Percentiles rank a stretch among this genome's conserved stretches.
phyloP scores from a whole-genome alignment of 1,284 basidiomycete species.

The Ganoderma lingzhi region DNA sequence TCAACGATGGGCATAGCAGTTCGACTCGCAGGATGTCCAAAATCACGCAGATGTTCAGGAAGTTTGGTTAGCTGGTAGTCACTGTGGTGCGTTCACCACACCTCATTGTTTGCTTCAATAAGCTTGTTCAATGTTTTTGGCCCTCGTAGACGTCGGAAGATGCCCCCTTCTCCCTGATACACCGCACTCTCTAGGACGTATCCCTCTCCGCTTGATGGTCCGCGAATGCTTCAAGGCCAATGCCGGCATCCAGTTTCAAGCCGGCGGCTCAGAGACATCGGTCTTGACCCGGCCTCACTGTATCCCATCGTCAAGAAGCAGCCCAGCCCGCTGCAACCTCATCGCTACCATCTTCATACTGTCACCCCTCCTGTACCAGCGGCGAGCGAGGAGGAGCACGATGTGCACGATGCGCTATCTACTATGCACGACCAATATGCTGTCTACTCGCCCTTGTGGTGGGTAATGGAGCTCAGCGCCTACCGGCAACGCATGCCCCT shows the following conservation, averaged over 20 bases:
- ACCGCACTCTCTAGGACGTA: slow-evolving; percentile 61
- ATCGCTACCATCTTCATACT: background rate
- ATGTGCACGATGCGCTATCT: slow-evolving; percentile 52
- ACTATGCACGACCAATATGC: slow-evolving; percentile 61
- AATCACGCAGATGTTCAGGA: slow-evolving; percentile 51
- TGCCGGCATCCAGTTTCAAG: slow-evolving; percentile 48
- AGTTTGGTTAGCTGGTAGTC: slow-evolving; percentile 62
- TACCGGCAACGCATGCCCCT: background rate
- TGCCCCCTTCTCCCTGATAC: slow-evolving; percentile 61
- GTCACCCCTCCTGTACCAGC: slow-evolving; percentile 21
- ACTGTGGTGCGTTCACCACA: slow-evolving; percentile 50
- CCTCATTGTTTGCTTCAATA: background rate
- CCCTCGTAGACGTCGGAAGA: slow-evolving; percentile 57
- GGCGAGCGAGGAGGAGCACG: slow-evolving; percentile 60
- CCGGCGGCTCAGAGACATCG: slow-evolving; percentile 52
- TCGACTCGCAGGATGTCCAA: slow-evolving; percentile 43
- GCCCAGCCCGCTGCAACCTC: slow-evolving; percentile 9
- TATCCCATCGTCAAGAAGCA: slow-evolving; percentile 32
- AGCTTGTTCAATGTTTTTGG: too few relatives aligned
- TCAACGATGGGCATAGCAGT: too few relatives aligned
- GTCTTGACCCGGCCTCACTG: slow-evolving; percentile 54
- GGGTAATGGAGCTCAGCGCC: slow-evolving; percentile 55
- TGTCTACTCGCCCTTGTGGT: slow-evolving; percentile 52
- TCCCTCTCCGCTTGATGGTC: slow-evolving; percentile 73
- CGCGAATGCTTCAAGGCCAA: slow-evolving; percentile 58